These are phyloP conservation scores for Astrothelium macrocarpum DNA, from an alignment of 495 filamentous ascomycete species.

Conservation along the genomic window DNA sequence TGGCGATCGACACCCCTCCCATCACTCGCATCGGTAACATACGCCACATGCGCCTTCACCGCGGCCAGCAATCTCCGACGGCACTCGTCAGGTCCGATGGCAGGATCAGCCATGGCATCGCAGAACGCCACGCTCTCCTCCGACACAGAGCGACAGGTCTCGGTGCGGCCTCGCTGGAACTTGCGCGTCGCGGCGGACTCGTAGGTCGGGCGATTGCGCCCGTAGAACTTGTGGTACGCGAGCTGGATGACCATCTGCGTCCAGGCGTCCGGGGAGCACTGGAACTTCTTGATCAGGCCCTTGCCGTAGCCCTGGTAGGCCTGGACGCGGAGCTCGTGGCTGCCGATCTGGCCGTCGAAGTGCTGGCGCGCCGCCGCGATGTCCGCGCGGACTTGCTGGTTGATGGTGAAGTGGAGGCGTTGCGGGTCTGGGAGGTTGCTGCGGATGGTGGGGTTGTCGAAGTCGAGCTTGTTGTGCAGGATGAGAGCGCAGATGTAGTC, in stretches of 20 bases:
- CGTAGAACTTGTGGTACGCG: slow-evolving; percentile 98
- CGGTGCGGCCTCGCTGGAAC: slow-evolving; percentile 93
- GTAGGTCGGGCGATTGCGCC: slow-evolving; percentile 95
- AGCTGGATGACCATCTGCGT: slow-evolving; percentile 99
- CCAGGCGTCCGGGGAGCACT: slow-evolving; percentile 94
- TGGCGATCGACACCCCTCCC: slow-evolving; percentile 94
- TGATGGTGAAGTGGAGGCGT: slow-evolving; percentile 66
- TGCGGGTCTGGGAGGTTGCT: slow-evolving; percentile 76
- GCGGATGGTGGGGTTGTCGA: slow-evolving; percentile 62
- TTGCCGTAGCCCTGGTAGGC: slow-evolving; percentile 97
- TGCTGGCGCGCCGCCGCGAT: slow-evolving; percentile 66
- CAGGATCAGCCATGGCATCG: slow-evolving; percentile 66
- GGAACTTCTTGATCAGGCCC: slow-evolving; percentile 98
- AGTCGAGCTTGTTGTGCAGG: slow-evolving; percentile 83
- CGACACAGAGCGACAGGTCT: slow-evolving; percentile 86
- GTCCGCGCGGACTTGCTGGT: slow-evolving; percentile 56
- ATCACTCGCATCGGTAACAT: slow-evolving; percentile 79
- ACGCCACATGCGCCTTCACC: slow-evolving; percentile 71
- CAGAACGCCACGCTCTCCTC: slow-evolving; percentile 91
- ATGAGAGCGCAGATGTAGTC: slow-evolving; percentile 86
- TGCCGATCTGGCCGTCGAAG: slow-evolving; percentile 67
- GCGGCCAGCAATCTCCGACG: slow-evolving; percentile 72
- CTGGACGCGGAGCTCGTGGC: slow-evolving; percentile 88
- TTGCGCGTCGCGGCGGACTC: slow-evolving; percentile 90
- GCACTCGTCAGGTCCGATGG: slow-evolving; percentile 49